Percentiles rank a stretch among this genome's conserved stretches.
Conservation (phyloP, 768 basidiomycete species). For the Trametes cinnabarina region DNA sequence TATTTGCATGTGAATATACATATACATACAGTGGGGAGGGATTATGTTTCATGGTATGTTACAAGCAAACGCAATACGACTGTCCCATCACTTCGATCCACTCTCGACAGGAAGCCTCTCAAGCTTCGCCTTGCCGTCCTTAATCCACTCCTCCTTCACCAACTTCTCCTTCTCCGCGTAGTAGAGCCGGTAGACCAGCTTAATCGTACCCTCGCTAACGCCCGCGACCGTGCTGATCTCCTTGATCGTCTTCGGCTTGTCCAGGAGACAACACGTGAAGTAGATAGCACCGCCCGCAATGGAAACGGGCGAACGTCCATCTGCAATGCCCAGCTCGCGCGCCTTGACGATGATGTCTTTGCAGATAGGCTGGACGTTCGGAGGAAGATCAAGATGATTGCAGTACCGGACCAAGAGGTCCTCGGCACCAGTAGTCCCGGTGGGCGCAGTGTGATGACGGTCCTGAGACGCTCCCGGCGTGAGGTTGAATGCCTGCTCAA, state of each 20-base stretch:
- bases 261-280: slow-evolving; percentile 84
- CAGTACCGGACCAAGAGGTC: slow-evolving; percentile 90
- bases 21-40: slow-evolving; percentile 19
- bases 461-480: slow-evolving; percentile 72
- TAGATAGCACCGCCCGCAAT: slow-evolving; percentile 97
- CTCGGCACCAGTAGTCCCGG: slow-evolving; percentile 69
- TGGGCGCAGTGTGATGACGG: slow-evolving; percentile 36
- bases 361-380: slow-evolving; percentile 80
- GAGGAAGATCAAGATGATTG: slow-evolving; percentile 84
- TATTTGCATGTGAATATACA: slow-evolving; percentile 18
- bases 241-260: slow-evolving; percentile 67
- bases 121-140: slow-evolving; percentile 66
- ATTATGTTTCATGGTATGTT: neutral
- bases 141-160: slow-evolving; percentile 84
- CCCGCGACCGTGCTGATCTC: slow-evolving; percentile 91
- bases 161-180: slow-evolving; percentile 71
- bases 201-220: slow-evolving; percentile 94
- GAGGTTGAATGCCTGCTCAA: slow-evolving; percentile 87
- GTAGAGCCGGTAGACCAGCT: slow-evolving; percentile 81
- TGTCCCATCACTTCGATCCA: slow-evolving; percentile 16
- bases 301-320: slow-evolving; percentile 94
- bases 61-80: neutral
- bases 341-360: slow-evolving; percentile 79
- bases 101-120: slow-evolving; percentile 37
- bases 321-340: slow-evolving; percentile 82